Evolutionary conservation across 1,139 yeast species (phyloP).

Genomic region (Scheffersomyces segobiensis): DNA sequence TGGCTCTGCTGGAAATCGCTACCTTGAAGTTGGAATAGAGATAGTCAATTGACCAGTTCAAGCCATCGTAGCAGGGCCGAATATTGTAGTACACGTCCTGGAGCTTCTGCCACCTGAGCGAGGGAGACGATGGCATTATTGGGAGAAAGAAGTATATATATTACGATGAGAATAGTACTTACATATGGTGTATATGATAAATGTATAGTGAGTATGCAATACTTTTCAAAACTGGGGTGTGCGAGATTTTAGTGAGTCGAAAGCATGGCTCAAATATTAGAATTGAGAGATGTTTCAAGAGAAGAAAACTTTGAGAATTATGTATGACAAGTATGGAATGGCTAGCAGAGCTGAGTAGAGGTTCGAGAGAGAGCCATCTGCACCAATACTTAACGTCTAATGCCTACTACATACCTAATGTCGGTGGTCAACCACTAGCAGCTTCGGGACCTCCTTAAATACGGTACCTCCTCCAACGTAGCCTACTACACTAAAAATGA

Average conservation of each 20-base stretch:
- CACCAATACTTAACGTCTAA: constrained; percentile 38
- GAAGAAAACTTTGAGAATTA: background rate
- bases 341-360: background rate
- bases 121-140: constrained; percentile 37
- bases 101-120: constrained; percentile 62
- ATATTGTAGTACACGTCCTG: constrained; percentile 61
- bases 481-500: constrained; percentile 39
- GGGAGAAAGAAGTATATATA: background rate
- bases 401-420: constrained; percentile 35
- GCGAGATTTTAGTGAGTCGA: background rate
- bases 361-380: constrained; percentile 19
- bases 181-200: background rate
- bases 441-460: constrained; percentile 69
- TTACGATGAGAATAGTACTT: background rate
- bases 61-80: constrained; percentile 41
- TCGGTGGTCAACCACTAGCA: constrained; percentile 76
- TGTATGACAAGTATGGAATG: background rate
- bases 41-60: constrained; percentile 38
- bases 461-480: constrained; percentile 26
- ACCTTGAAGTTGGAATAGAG: constrained; percentile 29
- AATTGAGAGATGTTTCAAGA: background rate
- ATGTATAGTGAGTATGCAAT: background rate
- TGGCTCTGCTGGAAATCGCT: constrained; percentile 29
- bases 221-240: background rate
- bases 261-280: background rate